phyloP scores from a whole-genome alignment of 2,329 filamentous ascomycete species.

The Aspergillus japonicus region DNA sequence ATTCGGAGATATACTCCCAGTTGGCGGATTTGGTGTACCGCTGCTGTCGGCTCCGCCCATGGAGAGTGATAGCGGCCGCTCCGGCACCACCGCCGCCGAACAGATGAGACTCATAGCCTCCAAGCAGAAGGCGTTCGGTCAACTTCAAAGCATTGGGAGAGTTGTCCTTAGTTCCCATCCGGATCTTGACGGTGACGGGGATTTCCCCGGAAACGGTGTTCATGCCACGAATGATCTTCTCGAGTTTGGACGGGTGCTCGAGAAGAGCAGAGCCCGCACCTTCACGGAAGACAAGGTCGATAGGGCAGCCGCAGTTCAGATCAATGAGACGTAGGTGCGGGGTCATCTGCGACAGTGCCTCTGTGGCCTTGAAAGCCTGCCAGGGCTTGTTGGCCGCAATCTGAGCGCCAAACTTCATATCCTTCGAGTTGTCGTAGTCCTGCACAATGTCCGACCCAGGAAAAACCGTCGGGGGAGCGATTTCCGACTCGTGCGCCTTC shows the following conservation, averaged over 20 bases:
- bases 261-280: constrained; percentile 89
- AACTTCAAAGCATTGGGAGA: constrained; percentile 77
- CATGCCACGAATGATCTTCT: constrained; percentile 95
- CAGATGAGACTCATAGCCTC: constrained; percentile 68
- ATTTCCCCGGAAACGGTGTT: constrained; percentile 86
- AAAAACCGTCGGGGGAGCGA: constrained; percentile 66
- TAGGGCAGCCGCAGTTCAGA: constrained; percentile 94
- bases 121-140: constrained; percentile 78
- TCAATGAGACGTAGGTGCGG: constrained; percentile 88
- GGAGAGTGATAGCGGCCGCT: constrained; percentile 91
- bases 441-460: constrained; percentile 58
- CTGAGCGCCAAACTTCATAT: constrained; percentile 87
- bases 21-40: constrained; percentile 90
- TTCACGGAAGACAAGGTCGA: constrained; percentile 85
- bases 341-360: constrained; percentile 72
- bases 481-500: constrained; percentile 85
- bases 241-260: constrained; percentile 82
- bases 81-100: constrained; percentile 66
- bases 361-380: constrained; percentile 83
- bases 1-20: constrained; percentile 92
- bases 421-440: constrained; percentile 77
- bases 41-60: constrained; percentile 90
- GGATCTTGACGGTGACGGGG: constrained; percentile 91
- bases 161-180: constrained; percentile 81
- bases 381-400: constrained; percentile 91